Evolutionary conservation across 495 filamentous ascomycete genomes (phyloP), one percentile per base, ranked within the genome.

Genomic region (Talaromyces proteolyticus): DNA sequence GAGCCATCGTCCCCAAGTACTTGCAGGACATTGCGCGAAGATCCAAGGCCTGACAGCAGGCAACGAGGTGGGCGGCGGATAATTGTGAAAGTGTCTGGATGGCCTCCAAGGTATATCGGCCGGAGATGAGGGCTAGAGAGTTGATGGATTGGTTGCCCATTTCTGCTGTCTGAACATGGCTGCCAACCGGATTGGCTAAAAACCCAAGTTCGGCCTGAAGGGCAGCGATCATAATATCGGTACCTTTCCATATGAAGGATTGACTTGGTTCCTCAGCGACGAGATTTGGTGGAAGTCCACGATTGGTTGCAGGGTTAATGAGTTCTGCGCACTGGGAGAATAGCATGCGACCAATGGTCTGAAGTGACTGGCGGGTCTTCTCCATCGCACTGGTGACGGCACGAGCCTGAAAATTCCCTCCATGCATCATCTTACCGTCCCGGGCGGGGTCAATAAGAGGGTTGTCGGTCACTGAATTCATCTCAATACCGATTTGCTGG

Each of bases 381-480:
- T 84, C 80, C 75, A 80, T 82, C 8, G 81, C 76, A 4, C 77
- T 75, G 0, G 81, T 82, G 19, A 83, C 53, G 17, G 69, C 61
- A 8, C 57, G 56, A 2, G 80, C 80, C 52, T 84, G 80, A 57
- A 84, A 84, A 56, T 84, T 84, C 22, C 76, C 74, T 24, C 79
- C 80, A 29, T 79, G 72, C 25, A 29, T 29, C 25, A 29, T 29
- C 4, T 52, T 53, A 29, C 25, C 25, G 25, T 29, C 25, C n/a
- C 29, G 20, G 10, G 11, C 42, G 1, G 47, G 44, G 21, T 52
- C 34, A n/a, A 63, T 55, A 16, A 85, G 59, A 3, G 81, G 81
- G 55, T 84, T 85, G 53, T 85, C 81, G 2, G 77, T 78, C 6
- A 77, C 73, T n/a, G 81, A 81, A 57, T 84, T 85, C 50, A 79